Evolutionary conservation across 306 rosid species (phyloP).

Genomic region (Potentilla sterilis): DNA sequence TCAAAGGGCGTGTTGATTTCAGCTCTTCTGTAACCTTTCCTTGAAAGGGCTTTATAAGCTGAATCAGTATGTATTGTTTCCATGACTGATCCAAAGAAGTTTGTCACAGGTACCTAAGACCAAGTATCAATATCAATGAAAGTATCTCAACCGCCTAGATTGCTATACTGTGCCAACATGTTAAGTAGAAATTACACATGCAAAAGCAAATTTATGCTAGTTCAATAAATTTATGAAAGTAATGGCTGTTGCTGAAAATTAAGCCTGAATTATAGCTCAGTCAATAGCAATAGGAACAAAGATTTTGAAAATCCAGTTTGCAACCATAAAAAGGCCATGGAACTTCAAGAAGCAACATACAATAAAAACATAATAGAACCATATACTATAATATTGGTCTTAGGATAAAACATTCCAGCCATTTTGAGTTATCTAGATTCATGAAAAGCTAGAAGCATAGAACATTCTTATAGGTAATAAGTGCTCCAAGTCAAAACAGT

Average conservation of each 20-base stretch:
- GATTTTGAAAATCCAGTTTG: not conserved
- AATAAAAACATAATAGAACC: not conserved
- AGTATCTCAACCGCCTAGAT: not conserved
- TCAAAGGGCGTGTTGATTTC: slow-evolving; percentile 33
- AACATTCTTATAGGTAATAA: not conserved
- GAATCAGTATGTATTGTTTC: slow-evolving; percentile 88
- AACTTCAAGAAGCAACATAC: not conserved
- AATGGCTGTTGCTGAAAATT: not conserved
- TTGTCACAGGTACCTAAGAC: slow-evolving; percentile 79
- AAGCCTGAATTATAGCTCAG: not conserved
- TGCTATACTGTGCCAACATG: not conserved
- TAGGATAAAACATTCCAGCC: not conserved
- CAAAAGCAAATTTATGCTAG: too few relatives aligned
- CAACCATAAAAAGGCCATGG: not conserved
- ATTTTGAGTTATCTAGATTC: not conserved
- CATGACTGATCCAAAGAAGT: slow-evolving; percentile 97
- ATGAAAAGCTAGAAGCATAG: not conserved
- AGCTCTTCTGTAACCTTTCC: slow-evolving; percentile 15
- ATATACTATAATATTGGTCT: not conserved
- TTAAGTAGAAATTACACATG: slow-evolving; percentile 9
- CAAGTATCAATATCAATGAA: not conserved
- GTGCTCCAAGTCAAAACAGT: not conserved
- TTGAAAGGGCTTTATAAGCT: slow-evolving; percentile 49
- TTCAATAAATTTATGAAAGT: not conserved
- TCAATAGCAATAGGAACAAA: not conserved